Evolutionary conservation across 2,329 filamentous ascomycete genomes (phyloP), one percentile per base, ranked within the genome.

Genomic region (Ophiognomonia clavigignenti-juglandacearum): DNA sequence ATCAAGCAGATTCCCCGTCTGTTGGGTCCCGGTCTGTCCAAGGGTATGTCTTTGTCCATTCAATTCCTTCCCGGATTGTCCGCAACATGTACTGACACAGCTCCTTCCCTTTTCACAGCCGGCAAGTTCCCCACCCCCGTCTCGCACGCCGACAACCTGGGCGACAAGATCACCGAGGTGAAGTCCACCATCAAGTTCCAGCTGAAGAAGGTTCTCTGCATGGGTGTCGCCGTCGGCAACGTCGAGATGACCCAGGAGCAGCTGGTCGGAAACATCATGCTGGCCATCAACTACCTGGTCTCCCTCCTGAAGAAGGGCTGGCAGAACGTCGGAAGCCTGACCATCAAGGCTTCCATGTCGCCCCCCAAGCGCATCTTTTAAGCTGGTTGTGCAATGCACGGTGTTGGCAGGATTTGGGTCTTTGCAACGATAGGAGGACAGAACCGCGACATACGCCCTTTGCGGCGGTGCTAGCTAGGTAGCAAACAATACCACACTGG

Each of bases 111-210:
- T n/a, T n/a, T n/a, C n/a, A 61, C 71, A 91, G 91, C 93, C 68
- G 93, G 93, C 80, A 98, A 98, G 83, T 98, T 98, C 88, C 93
- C 93, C 57, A 96, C 92, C 58, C 93, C 93, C 61, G 88, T 98
- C 76, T 96, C 91, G 58, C 93, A 98, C 86, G 72, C 80, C 72
- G 93, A 98, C 69, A 92, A 97, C 72, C 85, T 98, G 61, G 80
- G 76, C 71, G 82, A 77, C 81, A 96, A 96, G 86, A 89, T 97
- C 81, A 96, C 80, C 78, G 93, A 98, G 73, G 92, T 98, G 83
- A 97, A 96, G 87, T 96, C 89, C 65, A 98, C 93, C 75, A 97
- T 98, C 86, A 98, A 98, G 86, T 98, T 98, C 87, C 91, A 98
- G 84, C 83, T 98, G 68, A 98, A 98, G 89, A 98, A 98, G 88